Conservation (phyloP, 2,329 filamentous ascomycete species). For the Ophiostoma perfectum region DNA sequence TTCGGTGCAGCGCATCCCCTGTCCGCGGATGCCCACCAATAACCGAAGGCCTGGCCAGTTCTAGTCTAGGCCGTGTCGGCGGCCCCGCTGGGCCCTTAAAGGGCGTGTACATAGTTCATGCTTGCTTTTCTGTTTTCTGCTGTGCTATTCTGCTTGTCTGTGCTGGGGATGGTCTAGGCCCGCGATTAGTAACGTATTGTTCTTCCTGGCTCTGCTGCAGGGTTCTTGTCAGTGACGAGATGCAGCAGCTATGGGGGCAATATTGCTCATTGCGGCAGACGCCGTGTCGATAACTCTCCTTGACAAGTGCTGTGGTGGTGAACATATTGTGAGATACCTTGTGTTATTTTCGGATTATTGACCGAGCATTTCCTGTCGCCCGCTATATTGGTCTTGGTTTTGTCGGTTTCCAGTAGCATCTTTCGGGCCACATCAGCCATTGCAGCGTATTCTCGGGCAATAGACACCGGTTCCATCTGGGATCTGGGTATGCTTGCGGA, state of each 20-base stretch:
- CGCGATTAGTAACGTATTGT: background rate
- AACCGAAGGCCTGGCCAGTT: constrained; percentile 13
- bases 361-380: no score
- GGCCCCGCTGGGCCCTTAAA: background rate
- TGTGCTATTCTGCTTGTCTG: background rate
- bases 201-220: background rate
- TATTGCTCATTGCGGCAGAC: background rate
- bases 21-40: constrained; percentile 11
- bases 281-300: no score
- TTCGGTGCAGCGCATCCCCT: background rate
- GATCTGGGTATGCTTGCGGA: background rate
- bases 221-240: background rate
- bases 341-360: no score
- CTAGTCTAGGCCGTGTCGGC: constrained; percentile 7
- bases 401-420: background rate
- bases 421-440: background rate
- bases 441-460: no score
- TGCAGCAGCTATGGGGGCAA: background rate
- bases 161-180: background rate
- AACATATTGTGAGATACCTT: no score
- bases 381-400: background rate
- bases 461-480: background rate
- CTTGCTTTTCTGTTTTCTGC: background rate
- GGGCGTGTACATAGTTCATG: background rate
- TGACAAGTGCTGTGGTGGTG: no score